Evolutionary conservation across 768 basidiomycete genomes (phyloP).

Genomic region (Trametes meyenii): DNA sequence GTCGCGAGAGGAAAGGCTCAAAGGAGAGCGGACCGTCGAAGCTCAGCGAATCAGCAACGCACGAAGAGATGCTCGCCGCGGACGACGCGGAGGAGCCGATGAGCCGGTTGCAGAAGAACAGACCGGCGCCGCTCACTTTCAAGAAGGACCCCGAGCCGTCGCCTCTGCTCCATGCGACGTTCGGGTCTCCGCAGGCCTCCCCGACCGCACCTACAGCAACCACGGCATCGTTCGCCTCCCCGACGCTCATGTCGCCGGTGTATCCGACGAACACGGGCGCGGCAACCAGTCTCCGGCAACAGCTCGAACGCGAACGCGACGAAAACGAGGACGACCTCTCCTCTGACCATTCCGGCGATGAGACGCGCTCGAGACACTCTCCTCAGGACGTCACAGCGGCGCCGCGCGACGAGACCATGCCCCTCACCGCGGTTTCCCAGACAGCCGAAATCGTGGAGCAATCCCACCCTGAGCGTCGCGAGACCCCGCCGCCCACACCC

Average conservation of each 20-base stretch:
- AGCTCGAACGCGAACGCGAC: constrained; percentile 36
- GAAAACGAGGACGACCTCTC: background rate
- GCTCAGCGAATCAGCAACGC: constrained; percentile 1
- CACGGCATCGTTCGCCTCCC: constrained; percentile 24
- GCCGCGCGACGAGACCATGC: constrained; percentile 41
- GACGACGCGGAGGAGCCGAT: constrained; percentile 2
- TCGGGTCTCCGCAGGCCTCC: constrained; percentile 43
- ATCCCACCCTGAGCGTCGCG: background rate
- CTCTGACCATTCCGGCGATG: background rate
- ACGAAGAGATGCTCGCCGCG: background rate
- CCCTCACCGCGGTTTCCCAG: constrained; percentile 15
- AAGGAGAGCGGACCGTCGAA: constrained; percentile 11
- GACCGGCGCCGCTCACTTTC: constrained; percentile 37
- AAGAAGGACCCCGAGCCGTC: constrained; percentile 29
- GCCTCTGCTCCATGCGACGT: constrained; percentile 45
- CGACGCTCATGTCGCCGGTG: constrained; percentile 21
- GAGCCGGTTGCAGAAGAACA: constrained; percentile 21
- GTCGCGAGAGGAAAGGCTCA: constrained; percentile 6
- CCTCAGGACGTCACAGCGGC: constrained; percentile 46
- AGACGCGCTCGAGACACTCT: constrained; percentile 18
- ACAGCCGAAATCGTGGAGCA: constrained; percentile 15
- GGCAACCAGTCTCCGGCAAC: constrained; percentile 42
- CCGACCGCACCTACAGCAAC: constrained; percentile 22
- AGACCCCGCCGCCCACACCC: constrained; percentile 6
- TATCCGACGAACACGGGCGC: constrained; percentile 36